phyloP scores from a whole-genome alignment of 2,329 filamentous ascomycete genomes.

The Mollisia scopiformis region DNA sequence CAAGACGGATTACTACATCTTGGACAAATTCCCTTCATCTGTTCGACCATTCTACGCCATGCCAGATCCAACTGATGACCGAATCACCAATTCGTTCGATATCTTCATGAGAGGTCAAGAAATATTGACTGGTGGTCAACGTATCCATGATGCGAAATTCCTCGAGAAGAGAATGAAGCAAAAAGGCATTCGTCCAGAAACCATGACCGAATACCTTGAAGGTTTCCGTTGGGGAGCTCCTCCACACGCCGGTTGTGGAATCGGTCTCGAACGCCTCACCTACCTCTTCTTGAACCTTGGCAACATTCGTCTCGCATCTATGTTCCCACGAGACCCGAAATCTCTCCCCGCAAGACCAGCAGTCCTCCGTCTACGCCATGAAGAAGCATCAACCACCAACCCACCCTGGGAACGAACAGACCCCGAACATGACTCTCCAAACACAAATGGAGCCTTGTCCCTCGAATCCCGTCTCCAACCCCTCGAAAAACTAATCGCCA shows the following conservation, averaged over 20 bases:
- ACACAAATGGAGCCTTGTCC: slow-evolving; percentile 2
- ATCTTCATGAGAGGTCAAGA: slow-evolving; percentile 94
- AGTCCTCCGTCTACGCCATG: slow-evolving; percentile 72
- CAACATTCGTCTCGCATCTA: slow-evolving; percentile 84
- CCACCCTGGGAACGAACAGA: slow-evolving; percentile 59
- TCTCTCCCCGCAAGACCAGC: slow-evolving; percentile 74
- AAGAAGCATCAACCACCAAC: slow-evolving; percentile 81
- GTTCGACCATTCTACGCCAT: slow-evolving; percentile 93
- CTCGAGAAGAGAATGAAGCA: slow-evolving; percentile 78
- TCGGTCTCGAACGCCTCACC: slow-evolving; percentile 86
- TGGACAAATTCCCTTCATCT: slow-evolving; percentile 87
- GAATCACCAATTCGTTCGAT: slow-evolving; percentile 89
- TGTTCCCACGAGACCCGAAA: slow-evolving; percentile 88
- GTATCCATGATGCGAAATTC: slow-evolving; percentile 79
- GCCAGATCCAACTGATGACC: slow-evolving; percentile 72
- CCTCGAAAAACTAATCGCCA: slow-evolving; percentile 86
- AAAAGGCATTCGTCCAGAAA: slow-evolving; percentile 74
- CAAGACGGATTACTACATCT: slow-evolving; percentile 87
- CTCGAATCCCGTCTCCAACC: slow-evolving; percentile 59
- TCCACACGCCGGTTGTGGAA: slow-evolving; percentile 86
- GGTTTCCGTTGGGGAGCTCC: slow-evolving; percentile 89
- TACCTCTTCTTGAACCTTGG: slow-evolving; percentile 85
- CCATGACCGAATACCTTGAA: slow-evolving; percentile 88
- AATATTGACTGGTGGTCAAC: slow-evolving; percentile 89
- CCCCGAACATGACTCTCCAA: background rate